phyloP scores from a whole-genome alignment of 768 basidiomycete species.

The Xerocomus potaroensis region DNA sequence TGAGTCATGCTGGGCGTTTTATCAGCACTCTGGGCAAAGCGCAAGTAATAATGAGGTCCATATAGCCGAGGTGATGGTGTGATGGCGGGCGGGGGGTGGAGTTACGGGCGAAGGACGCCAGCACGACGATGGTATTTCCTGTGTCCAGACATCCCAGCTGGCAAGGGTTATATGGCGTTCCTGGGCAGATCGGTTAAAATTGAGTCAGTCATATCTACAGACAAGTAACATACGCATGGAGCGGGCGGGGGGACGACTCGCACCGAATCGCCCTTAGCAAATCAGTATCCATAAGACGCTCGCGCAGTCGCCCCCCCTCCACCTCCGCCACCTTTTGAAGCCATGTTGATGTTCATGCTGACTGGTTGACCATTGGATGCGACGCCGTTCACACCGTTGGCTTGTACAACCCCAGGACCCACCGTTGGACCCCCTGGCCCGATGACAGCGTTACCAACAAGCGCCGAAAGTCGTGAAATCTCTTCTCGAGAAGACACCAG shows the following conservation, averaged over 20 bases:
- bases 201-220: neutral
- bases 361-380: slow-evolving; percentile 34
- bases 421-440: slow-evolving; percentile 34
- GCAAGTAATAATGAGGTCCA: slow-evolving; percentile 8
- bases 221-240: slow-evolving; percentile 10
- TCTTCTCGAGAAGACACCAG: slow-evolving; percentile 89
- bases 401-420: slow-evolving; percentile 27
- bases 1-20: neutral
- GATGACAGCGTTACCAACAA: slow-evolving; percentile 64
- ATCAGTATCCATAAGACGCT: slow-evolving; percentile 41
- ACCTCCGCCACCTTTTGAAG: slow-evolving; percentile 34
- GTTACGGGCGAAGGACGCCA: slow-evolving; percentile 16
- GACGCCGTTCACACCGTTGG: slow-evolving; percentile 24
- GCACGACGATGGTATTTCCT: slow-evolving; percentile 16
- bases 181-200: slow-evolving; percentile 8
- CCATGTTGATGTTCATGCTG: slow-evolving; percentile 41
- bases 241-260: too few species aligned
- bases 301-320: slow-evolving; percentile 27
- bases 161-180: slow-evolving; percentile 10
- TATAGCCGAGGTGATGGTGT: slow-evolving; percentile 11
- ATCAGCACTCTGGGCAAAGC: slow-evolving; percentile 2
- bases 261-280: too few species aligned
- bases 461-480: slow-evolving; percentile 73
- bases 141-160: slow-evolving; percentile 19
- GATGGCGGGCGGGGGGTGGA: slow-evolving; percentile 7